Evolutionary conservation across 75 land plant genomes (phyloP).

Genomic region (Pseudotsuga menziesii): DNA sequence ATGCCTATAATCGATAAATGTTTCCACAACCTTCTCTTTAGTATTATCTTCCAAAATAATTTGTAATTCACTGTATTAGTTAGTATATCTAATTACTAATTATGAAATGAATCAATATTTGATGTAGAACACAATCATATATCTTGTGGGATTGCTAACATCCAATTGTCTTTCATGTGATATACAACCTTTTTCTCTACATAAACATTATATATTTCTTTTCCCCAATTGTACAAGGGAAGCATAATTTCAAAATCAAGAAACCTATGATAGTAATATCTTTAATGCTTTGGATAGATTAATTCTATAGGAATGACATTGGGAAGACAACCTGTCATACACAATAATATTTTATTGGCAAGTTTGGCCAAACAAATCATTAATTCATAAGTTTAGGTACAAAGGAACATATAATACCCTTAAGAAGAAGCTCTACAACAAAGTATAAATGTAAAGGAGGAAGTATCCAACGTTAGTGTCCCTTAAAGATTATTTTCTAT

Average conservation of each 20-base stretch:
- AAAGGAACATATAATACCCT: no score
- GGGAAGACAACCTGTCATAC: neutral
- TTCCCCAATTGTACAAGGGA: neutral
- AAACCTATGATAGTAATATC: neutral
- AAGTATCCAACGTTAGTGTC: no score
- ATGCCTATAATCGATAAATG: neutral
- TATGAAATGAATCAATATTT: neutral
- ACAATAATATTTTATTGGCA: no score
- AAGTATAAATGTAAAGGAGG: no score
- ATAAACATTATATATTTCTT: neutral
- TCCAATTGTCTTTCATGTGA: neutral
- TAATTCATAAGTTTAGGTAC: no score
- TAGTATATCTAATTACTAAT: neutral
- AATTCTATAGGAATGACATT: neutral
- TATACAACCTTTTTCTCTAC: slow-evolving; percentile 1
- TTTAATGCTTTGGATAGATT: neutral
- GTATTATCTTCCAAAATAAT: neutral
- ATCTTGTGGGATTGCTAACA: neutral
- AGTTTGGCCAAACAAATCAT: no score
- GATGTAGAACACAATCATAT: neutral
- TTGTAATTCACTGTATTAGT: neutral
- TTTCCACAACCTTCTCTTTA: neutral
- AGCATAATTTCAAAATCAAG: neutral
- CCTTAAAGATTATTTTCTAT: no score
- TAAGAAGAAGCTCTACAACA: no score